Evolutionary conservation across 2,329 filamentous ascomycete genomes (phyloP), one percentile per base, ranked within the genome.

Genomic region (Penicillium expansum): DNA sequence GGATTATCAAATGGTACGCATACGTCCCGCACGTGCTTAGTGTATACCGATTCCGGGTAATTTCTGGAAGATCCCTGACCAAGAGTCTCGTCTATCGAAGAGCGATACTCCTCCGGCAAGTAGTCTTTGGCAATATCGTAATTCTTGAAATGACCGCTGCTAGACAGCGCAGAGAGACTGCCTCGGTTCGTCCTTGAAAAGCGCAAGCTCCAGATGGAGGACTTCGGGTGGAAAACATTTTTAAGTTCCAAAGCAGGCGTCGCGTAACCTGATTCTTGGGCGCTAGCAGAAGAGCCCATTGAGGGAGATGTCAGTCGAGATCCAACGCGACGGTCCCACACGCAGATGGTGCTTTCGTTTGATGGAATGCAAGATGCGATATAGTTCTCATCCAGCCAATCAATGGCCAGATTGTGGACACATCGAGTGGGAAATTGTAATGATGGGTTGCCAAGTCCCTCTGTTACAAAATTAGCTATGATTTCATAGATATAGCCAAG

Each of bases 341-440:
- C 77, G 56, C 81, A 84, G 39, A 87, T 80, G 2, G 79, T 79
- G 18, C 83, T 79, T 59, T 86, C 83, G 45, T 80, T 81, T 0
- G 78, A 74, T 2, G 82, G 78, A 45, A 69, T 69, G 45, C 82
- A 83, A 14, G 84, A 86, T 5, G 85, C 80, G 62, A 88, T 85
- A 66, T 86, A 86, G 55, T 87, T 86, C 66, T 87, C 83, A 65
- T 87, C 84, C 48, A 83, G 71, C 59, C 83, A 83, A 69, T 88
- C 83, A 58, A 87, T 84, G 7, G 85, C 82, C 55, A 87, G 75
- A 60, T 86, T 86, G 67, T 87, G 82, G 9, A 87, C 84, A 63
- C 85, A 84, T 16, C 80, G 78, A 2, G 85, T 87, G 2, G 80
- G 75, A 51, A 82, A 77, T 67, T 80, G 69, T 55, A 81, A 59